Evolutionary conservation across 2,329 filamentous ascomycete species (phyloP), one percentile per base, ranked within the genome.

Genomic region (Stachybotrys echinatus): DNA sequence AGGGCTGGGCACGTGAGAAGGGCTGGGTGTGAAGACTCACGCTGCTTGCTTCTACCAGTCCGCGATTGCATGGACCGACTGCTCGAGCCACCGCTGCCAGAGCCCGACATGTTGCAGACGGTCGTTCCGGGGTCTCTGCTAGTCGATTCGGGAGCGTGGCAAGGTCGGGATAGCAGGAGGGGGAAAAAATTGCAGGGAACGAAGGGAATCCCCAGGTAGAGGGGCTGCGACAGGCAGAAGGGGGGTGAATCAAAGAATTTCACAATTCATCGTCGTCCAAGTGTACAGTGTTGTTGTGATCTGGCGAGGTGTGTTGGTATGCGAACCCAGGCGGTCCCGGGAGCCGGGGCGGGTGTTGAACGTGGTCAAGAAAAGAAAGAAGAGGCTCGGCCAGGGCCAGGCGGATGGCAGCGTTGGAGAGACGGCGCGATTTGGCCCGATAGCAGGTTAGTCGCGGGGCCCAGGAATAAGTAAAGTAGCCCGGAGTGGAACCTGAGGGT

Each of bases 11-110:
- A 12, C 17, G 38, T 40, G 38, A n/a, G 19, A 40, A 20, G 38
- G 38, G 23, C 37, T 47, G 48, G 48, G 48, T 45, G 34, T 52
- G 51, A 51, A 52, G 45, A 87, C 87, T 84, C 77, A 91, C 88
- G 83, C 72, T 94, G 89, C 65, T 92, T 92, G 65, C 76, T 84
- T 66, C 89, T 80, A 61, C 88, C 88, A 49, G 82, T 85, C 63
- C 88, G 81, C 54, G 88, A 89, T 74, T 91, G 79, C 83, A 85
- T 86, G 48, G 80, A 73, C 60, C 80, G 80, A 57, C 65, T 61
- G 53, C 63, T 65, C 43, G 67, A 63, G 52, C 62, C 66, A 58
- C 63, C 66, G 54, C 61, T 65, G 42, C 61, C 61, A 49, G 64
- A 67, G 51, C 65, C 65, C 49, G 67, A 68, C 67, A 70, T 70